phyloP scores from a whole-genome alignment of 2,329 filamentous ascomycete genomes.

The Phialocephala sp. region DNA sequence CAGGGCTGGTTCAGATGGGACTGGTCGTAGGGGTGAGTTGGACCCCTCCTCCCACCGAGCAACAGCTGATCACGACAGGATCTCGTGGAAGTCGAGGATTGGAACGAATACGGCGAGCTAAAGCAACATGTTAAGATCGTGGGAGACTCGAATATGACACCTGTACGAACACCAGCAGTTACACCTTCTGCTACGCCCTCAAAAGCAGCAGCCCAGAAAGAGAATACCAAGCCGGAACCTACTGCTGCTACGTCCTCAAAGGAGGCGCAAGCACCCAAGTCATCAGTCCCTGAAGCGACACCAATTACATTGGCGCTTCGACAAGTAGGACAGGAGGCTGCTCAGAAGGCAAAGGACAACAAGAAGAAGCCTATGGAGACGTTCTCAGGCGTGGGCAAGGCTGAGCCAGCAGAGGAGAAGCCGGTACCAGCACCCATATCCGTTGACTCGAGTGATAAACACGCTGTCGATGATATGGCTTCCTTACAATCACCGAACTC shows the following conservation, averaged over 20 bases:
- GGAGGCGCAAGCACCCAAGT: slow-evolving; percentile 22
- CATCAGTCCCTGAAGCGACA: slow-evolving; percentile 22
- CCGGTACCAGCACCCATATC: slow-evolving; percentile 24
- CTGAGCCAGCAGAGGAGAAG: slow-evolving; percentile 25
- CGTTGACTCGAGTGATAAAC: slow-evolving; percentile 18
- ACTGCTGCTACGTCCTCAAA: slow-evolving; percentile 34
- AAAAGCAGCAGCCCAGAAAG: slow-evolving; percentile 34
- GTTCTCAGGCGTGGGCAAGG: slow-evolving; percentile 32
- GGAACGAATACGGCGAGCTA: slow-evolving; percentile 98
- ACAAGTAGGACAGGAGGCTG: slow-evolving; percentile 68
- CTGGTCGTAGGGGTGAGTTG: slow-evolving; percentile 80
- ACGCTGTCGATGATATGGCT: slow-evolving; percentile 22
- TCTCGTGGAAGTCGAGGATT: slow-evolving; percentile 92
- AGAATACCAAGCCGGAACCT: slow-evolving; percentile 42
- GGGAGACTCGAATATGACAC: slow-evolving; percentile 18
- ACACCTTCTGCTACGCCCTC: slow-evolving; percentile 40
- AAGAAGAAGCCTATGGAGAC: slow-evolving; percentile 46
- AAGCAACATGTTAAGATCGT: slow-evolving; percentile 80
- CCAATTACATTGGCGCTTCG: slow-evolving; percentile 52
- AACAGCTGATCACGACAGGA: slow-evolving; percentile 62
- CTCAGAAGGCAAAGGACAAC: slow-evolving; percentile 66
- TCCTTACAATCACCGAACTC: slow-evolving; percentile 40
- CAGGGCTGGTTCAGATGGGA: slow-evolving; percentile 86
- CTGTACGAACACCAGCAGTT: slow-evolving; percentile 14
- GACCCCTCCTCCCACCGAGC: background rate